Base-by-base conservation (phyloP, 352 stramenopile genomes). In the Peronospora farinosa region DNA sequence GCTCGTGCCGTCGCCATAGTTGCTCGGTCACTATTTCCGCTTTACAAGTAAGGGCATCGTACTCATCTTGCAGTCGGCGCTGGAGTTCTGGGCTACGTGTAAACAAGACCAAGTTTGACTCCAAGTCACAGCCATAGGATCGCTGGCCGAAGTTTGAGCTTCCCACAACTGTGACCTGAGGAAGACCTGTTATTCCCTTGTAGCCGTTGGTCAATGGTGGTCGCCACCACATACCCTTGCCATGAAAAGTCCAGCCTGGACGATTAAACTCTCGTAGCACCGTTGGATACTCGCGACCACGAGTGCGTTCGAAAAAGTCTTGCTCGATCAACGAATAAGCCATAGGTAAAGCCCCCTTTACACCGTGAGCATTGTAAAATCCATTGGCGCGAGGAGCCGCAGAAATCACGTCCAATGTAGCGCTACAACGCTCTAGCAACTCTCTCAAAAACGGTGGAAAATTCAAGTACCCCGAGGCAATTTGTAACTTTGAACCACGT, bases 311-410 rank as follows among this genome's bases (percentile, higher is more conserved):
- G 47, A 80, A 88, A 31, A 91, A 91, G 5, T 86, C 65, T 47
- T 86, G 67, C 59, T 92, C 80, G 38, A 92, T 85, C n/a, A 89
- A 47, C 30, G 77, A 88, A 39, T 92, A 92, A 3, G 78, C 78
- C 74, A 89, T 89, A 3, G 80, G 80, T 15, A 92, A 33, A 2
- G 78, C 75, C n/a, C 78, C 76, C 43, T 85, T 88, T 16, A 88
- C 61, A n/a, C 74, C 75, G 16, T 63, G 67, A 6, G 74, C 77
- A 38, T 78, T 72, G 56, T 75, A 89, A 47, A 92, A 92, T 7
- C 80, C 78, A 31, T 89, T 89, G 9, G 78, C 78, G 17, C 65
- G 69, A 17, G 78, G 80, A 23, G 80, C 76, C 0, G 80, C 74
- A 2, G 75, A 78, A 35, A 89, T 40, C 28, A 89, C 76, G 38